These are phyloP conservation scores for Arthrobotrys entomopaga DNA, from an alignment of 2,329 filamentous ascomycete species.

Conservation along the genomic window DNA sequence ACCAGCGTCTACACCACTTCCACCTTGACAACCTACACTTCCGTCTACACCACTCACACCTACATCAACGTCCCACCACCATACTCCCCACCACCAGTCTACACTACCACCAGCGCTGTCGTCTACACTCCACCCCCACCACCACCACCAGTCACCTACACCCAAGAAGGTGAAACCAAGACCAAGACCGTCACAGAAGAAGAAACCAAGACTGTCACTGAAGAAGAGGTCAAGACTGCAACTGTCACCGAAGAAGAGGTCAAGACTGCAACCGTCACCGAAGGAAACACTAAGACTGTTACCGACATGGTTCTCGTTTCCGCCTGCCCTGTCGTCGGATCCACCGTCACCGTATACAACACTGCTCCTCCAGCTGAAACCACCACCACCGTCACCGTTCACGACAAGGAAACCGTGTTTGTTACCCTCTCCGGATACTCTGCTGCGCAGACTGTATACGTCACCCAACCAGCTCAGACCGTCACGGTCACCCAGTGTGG, in stretches of 20 bases:
- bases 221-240: constrained; percentile 17
- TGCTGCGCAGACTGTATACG: constrained; percentile 28
- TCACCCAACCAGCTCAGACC: constrained; percentile 42
- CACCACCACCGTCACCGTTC: constrained; percentile 15
- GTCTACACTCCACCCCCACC: constrained; percentile 21
- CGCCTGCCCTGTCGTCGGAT: constrained; percentile 31
- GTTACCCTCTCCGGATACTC: constrained; percentile 10
- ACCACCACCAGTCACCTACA: constrained; percentile 3
- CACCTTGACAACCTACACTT: constrained; percentile 58
- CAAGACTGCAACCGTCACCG: too few relatives aligned
- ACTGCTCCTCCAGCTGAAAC: constrained; percentile 1
- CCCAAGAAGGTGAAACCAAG: constrained; percentile 39
- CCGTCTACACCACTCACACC: constrained; percentile 54
- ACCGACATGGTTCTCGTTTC: constrained; percentile 41
- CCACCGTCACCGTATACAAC: constrained; percentile 32
- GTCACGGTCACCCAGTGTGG: constrained; percentile 40
- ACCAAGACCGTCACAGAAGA: neutral
- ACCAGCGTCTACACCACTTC: constrained; percentile 56
- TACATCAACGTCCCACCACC: constrained; percentile 34
- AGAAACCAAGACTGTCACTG: too few relatives aligned
- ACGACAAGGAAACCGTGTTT: constrained; percentile 4
- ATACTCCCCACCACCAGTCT: constrained; percentile 23
- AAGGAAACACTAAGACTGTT: constrained; percentile 21
- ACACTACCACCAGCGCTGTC: constrained; percentile 18
- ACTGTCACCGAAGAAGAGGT: constrained; percentile 8